phyloP scores from a whole-genome alignment of 768 basidiomycete genomes.

The Solioccasus polychromus region DNA sequence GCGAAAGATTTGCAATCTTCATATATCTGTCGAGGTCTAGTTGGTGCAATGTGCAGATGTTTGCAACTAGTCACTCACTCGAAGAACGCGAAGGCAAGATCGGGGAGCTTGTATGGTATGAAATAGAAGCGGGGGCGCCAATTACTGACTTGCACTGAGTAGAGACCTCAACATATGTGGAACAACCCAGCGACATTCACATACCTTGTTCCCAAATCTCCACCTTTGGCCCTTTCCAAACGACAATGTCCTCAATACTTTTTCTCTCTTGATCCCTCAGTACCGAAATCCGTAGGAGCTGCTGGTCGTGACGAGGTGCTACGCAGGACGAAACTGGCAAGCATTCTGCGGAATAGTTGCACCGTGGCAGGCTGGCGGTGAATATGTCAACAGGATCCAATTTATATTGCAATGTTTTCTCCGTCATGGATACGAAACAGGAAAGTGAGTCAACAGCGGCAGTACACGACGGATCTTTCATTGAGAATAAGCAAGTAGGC shows the following conservation, averaged over 20 bases:
- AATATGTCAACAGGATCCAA: slow-evolving; percentile 58
- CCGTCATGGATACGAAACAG: slow-evolving; percentile 44
- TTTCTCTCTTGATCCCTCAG: slow-evolving; percentile 3
- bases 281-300: slow-evolving; percentile 57
- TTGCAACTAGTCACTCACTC: slow-evolving; percentile 43
- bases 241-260: slow-evolving; percentile 38
- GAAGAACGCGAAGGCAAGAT: slow-evolving; percentile 38
- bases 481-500: neutral
- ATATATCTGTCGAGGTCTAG: slow-evolving; percentile 48
- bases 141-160: slow-evolving; percentile 50
- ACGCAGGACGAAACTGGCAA: slow-evolving; percentile 46
- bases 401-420: slow-evolving; percentile 40
- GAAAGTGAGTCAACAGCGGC: slow-evolving; percentile 18
- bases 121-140: slow-evolving; percentile 38
- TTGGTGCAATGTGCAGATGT: neutral
- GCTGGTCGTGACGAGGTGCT: slow-evolving; percentile 44
- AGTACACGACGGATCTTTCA: slow-evolving; percentile 10
- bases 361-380: slow-evolving; percentile 35
- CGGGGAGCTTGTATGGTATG: slow-evolving; percentile 24
- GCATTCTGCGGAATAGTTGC: slow-evolving; percentile 38
- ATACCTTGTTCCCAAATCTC: slow-evolving; percentile 70
- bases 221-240: slow-evolving; percentile 70
- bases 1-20: slow-evolving; percentile 64
- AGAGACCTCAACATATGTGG: neutral
- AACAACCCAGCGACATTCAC: slow-evolving; percentile 10